Evolutionary conservation across 1,139 yeast genomes (phyloP), one percentile per base, ranked within the genome.

Genomic region (Pneumocystis wakefieldiae): DNA sequence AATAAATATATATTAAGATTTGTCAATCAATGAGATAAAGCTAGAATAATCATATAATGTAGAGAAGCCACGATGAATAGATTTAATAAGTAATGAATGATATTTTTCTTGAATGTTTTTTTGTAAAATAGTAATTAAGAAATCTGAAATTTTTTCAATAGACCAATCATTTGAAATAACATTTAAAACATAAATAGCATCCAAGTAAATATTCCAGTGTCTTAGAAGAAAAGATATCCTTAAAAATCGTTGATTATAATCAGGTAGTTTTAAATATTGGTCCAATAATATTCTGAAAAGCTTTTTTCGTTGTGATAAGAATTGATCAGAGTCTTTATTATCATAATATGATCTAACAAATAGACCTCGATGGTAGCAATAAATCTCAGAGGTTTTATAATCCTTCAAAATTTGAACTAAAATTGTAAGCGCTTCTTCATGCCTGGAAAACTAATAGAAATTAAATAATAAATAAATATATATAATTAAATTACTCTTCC

Each of bases 81-180:
- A 48, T 15, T 58, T 58, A 61, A 66, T 63, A 55, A 68, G 42
- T 6, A 66, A 62, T 29, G 67, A 64, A 19, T 67, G 68, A 42
- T 65, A 62, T 61, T 68, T 66, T 28, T 64, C 63, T 53, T 62
- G 61, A 28, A 67, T 61, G 41, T 67, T 48, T 15, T 65, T 64
- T 5, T 70, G 63, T 38, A 68, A 61, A 6, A 68, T 62, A 24
- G 66, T 62, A 14, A 65, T 62, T 55, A 75, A 64, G 61, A 70
- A 74, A n/a, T 67, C 71, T 32, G 69, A 67, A 19, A 75, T 64
- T 39, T 69, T 64, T 62, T 73, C 75, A 55, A 74, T 67, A 2
- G 76, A 73, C 77, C 77, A 75, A n/a, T 69, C 62, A 17, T 67
- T 70, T 1, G 76, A 76, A 12, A 73, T 67, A 32, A 66, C 67